Percentiles rank a stretch among this genome's conserved stretches.
Evolutionary conservation across 805 yeast genomes (phyloP).

Genomic region (Spathaspora girioi): DNA sequence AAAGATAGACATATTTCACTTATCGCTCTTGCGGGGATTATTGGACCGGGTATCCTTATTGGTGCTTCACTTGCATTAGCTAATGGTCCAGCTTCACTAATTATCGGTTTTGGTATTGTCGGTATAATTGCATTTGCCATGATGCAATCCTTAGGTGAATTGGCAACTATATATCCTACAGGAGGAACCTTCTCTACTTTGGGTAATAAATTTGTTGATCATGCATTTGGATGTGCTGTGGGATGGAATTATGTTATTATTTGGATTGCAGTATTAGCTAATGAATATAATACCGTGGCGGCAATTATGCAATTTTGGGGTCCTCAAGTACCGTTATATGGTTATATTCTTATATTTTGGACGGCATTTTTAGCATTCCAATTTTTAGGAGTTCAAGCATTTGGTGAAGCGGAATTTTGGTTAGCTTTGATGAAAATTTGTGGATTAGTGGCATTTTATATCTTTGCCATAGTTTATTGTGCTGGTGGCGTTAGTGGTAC

Average conservation of each 20-base stretch:
- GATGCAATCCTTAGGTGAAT: slow-evolving; percentile 55
- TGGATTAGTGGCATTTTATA: slow-evolving; percentile 46
- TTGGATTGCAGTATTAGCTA: slow-evolving; percentile 54
- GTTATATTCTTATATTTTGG: slow-evolving; percentile 54
- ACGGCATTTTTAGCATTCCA: slow-evolving; percentile 47
- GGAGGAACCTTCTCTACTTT: slow-evolving; percentile 50
- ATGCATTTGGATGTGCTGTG: slow-evolving; percentile 55
- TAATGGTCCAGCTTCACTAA: slow-evolving; percentile 50
- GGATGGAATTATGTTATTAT: slow-evolving; percentile 52
- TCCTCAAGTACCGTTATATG: slow-evolving; percentile 50
- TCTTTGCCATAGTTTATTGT: slow-evolving; percentile 45
- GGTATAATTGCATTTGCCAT: slow-evolving; percentile 51
- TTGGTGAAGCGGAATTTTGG: slow-evolving; percentile 57
- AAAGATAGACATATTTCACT: slow-evolving; percentile 50
- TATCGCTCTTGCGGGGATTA: slow-evolving; percentile 54
- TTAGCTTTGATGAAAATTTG: slow-evolving; percentile 47
- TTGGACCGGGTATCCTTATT: slow-evolving; percentile 58
- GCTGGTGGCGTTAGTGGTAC: slow-evolving; percentile 42
- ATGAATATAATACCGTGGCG: slow-evolving; percentile 53
- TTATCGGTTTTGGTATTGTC: slow-evolving; percentile 49
- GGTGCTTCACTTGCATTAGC: slow-evolving; percentile 51
- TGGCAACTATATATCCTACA: slow-evolving; percentile 51
- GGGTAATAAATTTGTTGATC: slow-evolving; percentile 49
- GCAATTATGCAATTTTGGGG: slow-evolving; percentile 49
- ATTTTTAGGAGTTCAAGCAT: slow-evolving; percentile 47